Evolutionary conservation across 1,139 yeast species (phyloP).

Genomic region (Taphrina communis): DNA sequence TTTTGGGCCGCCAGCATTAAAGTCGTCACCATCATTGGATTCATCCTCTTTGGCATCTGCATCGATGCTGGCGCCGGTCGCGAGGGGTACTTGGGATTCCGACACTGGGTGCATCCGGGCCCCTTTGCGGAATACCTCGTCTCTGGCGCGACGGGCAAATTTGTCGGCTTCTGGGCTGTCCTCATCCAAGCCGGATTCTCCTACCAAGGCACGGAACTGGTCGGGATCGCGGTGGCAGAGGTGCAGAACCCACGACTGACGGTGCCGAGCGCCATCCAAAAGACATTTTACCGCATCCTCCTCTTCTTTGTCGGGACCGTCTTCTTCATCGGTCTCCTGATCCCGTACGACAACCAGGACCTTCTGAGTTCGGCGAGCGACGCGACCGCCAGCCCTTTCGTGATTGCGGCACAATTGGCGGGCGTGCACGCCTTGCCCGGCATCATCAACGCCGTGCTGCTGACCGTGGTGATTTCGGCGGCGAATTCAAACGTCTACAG

Average conservation of each 20-base stretch:
- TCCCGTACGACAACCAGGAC: slow-evolving; percentile 73
- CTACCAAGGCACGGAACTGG: slow-evolving; percentile 76
- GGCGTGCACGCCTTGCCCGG: slow-evolving; percentile 74
- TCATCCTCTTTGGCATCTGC: slow-evolving; percentile 68
- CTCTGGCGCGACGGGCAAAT: slow-evolving; percentile 53
- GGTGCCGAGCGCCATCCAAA: slow-evolving; percentile 82
- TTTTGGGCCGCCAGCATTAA: slow-evolving; percentile 72
- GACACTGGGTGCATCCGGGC: slow-evolving; percentile 89
- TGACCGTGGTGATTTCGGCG: slow-evolving; percentile 71
- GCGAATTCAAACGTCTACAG: slow-evolving; percentile 77
- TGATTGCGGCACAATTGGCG: slow-evolving; percentile 70
- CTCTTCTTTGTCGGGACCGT: slow-evolving; percentile 79
- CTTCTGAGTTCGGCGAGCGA: slow-evolving; percentile 52
- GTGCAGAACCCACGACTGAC: slow-evolving; percentile 78
- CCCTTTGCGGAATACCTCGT: slow-evolving; percentile 65
- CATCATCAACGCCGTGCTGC: slow-evolving; percentile 73
- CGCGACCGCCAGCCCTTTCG: slow-evolving; percentile 72
- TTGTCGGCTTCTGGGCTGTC: slow-evolving; percentile 71
- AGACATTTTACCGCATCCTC: slow-evolving; percentile 79
- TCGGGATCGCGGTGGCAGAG: slow-evolving; percentile 90
- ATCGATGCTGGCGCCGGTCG: slow-evolving; percentile 76
- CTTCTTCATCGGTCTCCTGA: slow-evolving; percentile 65
- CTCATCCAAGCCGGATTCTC: slow-evolving; percentile 69
- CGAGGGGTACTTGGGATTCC: slow-evolving; percentile 60
- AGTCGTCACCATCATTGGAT: slow-evolving; percentile 72